Conservation (phyloP, 163 green algal species). For the Prototheca wickerhamii region DNA sequence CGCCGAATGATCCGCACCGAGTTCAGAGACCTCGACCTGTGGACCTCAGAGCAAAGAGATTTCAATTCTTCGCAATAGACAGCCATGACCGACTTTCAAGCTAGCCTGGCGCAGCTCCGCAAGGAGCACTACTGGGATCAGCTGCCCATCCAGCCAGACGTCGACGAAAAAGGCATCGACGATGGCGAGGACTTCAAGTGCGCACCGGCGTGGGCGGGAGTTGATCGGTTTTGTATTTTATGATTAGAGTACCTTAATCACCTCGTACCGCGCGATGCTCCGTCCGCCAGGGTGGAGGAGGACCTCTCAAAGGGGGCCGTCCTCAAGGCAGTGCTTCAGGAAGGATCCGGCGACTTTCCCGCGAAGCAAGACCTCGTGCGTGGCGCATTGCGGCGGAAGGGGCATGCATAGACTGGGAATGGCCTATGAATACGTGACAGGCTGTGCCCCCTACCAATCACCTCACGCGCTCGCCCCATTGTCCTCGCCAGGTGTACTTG, state of each 20-base stretch:
- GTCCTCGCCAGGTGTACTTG: constrained; percentile 47
- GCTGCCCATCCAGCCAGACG: constrained; percentile 26
- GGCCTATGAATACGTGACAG: too few species aligned
- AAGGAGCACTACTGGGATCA: not conserved
- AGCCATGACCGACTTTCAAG: not conserved
- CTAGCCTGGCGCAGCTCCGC: not conserved
- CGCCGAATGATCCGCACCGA: too few species aligned
- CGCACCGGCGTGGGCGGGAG: not conserved
- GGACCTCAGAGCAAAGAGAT: too few species aligned
- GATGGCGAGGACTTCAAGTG: constrained; percentile 33
- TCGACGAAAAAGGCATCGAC: constrained; percentile 33
- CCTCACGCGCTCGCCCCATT: not conserved
- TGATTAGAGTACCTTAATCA: not conserved
- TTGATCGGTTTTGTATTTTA: not conserved
- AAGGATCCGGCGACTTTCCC: constrained; percentile 24
- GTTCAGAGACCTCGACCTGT: too few species aligned
- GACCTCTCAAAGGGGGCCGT: constrained; percentile 50
- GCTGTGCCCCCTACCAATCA: not conserved
- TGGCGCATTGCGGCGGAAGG: not conserved
- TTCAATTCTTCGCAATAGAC: too few species aligned
- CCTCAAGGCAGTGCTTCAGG: constrained; percentile 38
- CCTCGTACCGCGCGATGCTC: not conserved
- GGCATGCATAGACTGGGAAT: not conserved
- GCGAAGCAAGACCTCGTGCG: constrained; percentile 35
- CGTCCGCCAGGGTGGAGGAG: constrained; percentile 49